These are phyloP conservation scores for Euphorbia celastroides DNA, from an alignment of 441 rosid genomes.

Conservation along the genomic window DNA sequence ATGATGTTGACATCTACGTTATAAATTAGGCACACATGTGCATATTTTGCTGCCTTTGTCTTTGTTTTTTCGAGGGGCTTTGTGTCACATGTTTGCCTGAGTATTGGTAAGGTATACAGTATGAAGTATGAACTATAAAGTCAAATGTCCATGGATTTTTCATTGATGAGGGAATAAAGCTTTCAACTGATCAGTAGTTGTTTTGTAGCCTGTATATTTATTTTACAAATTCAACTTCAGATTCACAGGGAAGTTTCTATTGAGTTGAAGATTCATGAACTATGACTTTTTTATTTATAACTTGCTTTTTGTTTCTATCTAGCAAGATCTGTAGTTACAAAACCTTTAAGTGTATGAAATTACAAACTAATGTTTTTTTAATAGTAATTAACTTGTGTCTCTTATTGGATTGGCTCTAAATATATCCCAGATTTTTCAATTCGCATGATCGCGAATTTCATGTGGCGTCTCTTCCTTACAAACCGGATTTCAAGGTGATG, in stretches of 20 bases:
- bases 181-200: not conserved
- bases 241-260: not conserved
- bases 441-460: constrained; percentile 93
- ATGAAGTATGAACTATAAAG: not conserved
- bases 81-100: not conserved
- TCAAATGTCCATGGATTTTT: not conserved
- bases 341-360: constrained; percentile 5
- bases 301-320: not conserved
- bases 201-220: not conserved
- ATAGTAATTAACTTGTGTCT: constrained; percentile 3
- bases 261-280: not conserved
- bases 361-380: not conserved
- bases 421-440: constrained; percentile 52
- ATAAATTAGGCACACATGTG: not conserved
- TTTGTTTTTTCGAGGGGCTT: not conserved
- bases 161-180: not conserved
- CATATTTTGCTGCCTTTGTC: not conserved
- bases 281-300: not conserved
- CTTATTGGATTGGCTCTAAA: constrained; percentile 1
- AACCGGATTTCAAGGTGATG: constrained; percentile 93
- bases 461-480: constrained; percentile 83
- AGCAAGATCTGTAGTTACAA: no score
- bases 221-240: not conserved
- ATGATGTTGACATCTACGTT: not conserved
- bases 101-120: not conserved